Base-by-base conservation (phyloP, 192 early-diverging fungal species). In the Rhizophagus sp. region DNA sequence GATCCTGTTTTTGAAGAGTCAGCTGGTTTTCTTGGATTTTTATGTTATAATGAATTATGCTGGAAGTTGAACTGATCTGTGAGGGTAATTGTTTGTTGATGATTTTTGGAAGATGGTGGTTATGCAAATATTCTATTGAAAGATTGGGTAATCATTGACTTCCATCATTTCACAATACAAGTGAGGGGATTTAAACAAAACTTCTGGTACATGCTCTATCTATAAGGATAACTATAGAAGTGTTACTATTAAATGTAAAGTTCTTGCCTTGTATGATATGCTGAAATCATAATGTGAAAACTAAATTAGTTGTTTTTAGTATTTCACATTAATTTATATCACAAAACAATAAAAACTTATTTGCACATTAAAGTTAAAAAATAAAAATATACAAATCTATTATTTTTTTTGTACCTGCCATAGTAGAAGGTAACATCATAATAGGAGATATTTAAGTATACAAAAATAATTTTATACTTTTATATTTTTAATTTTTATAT, bases 21-120 rank as follows among this genome's bases (percentile, higher is more conserved):
- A 19, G 39, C 19, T 67, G 75, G 75, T 34, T 76, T 70, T n/a
- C n/a, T 44, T 81, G 13, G 62, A 81, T 62, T 81, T 81, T 47
- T 77, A 69, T 27, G 66, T 81, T 30, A 81, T 74, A n/a, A 41
- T 24, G 67, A 75, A 30, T 7, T 24, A 25, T 65, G 80, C 47
- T 81, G 80, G 80, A 64, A n/a, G n/a, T n/a, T n/a, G 75, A 81
- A 33, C 39, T 81, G 19, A 44, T 57, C 4, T 17, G 30, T 12
- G 44, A 77, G 24, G 80, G 75, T 30, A 5, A 22, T 50, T 8
- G 4, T 66, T 57, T 68, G 27, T 34, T 47, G 15, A 19, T 8
- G 61, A 61, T 50, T 27, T 67, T 81, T 81, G 39, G 66, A 81
- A 47, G 50, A 19, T 63, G 79, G 62, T 22, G 22, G n/a, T n/a